These are phyloP conservation scores for Actinomucor elegans DNA, from an alignment of 371 early-diverging fungal genomes.

Conservation along the genomic window DNA sequence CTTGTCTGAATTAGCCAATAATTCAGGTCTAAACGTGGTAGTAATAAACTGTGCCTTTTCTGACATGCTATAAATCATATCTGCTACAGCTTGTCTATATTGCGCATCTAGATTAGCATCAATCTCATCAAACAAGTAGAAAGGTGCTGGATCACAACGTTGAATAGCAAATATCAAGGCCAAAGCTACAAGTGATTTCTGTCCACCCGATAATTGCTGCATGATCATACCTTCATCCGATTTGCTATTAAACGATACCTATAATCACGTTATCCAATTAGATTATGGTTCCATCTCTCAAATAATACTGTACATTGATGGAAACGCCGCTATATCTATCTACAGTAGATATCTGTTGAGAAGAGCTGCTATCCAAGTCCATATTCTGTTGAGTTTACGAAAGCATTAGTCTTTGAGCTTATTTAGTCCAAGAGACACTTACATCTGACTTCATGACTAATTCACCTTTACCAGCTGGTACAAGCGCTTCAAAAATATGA, in stretches of 20 bases:
- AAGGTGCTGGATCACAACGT: slow-evolving; percentile 98
- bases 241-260: slow-evolving; percentile 87
- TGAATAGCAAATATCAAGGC: slow-evolving; percentile 99
- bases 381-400: too few species aligned
- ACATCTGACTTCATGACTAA: slow-evolving; percentile 83
- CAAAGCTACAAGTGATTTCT: slow-evolving; percentile 98
- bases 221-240: slow-evolving; percentile 90
- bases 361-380: slow-evolving; percentile 49
- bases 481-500: slow-evolving; percentile 88
- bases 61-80: slow-evolving; percentile 87
- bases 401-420: slow-evolving; percentile 3
- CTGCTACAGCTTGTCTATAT: slow-evolving; percentile 93
- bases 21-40: slow-evolving; percentile 97
- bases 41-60: slow-evolving; percentile 95
- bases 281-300: slow-evolving; percentile 4
- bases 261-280: slow-evolving; percentile 1
- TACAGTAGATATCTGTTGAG: too few species aligned
- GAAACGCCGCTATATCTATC: slow-evolving; percentile 92
- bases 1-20: slow-evolving; percentile 88
- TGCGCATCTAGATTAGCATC: slow-evolving; percentile 99
- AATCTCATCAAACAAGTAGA: slow-evolving; percentile 99
- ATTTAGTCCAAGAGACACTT: slow-evolving; percentile 3
- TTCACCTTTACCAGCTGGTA: slow-evolving; percentile 86
- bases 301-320: slow-evolving; percentile 78
- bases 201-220: slow-evolving; percentile 98